phyloP scores from a whole-genome alignment of 169 alveolate genomes.

The Plasmodium berghei region DNA sequence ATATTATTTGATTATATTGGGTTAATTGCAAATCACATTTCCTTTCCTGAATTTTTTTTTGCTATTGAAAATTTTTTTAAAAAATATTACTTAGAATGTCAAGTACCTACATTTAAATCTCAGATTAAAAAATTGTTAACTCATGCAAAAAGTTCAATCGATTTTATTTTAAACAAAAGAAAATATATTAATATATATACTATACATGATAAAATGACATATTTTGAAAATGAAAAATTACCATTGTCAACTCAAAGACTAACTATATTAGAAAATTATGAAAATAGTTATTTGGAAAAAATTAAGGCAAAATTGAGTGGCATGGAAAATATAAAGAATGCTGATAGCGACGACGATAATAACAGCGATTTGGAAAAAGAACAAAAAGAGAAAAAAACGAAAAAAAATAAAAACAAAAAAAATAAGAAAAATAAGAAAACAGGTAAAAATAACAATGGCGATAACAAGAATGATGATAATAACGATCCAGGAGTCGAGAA shows the following conservation, averaged over 20 bases:
- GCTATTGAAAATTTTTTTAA: constrained; percentile 45
- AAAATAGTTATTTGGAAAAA: constrained; percentile 19
- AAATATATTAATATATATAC: constrained; percentile 42
- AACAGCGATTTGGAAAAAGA: neutral
- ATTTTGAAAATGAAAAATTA: constrained; percentile 44
- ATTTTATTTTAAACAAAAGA: constrained; percentile 47
- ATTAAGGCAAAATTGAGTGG: constrained; percentile 44
- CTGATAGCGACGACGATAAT: neutral
- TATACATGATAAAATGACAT: constrained; percentile 23
- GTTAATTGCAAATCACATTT: constrained; percentile 53
- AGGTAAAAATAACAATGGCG: neutral
- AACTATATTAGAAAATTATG: constrained; percentile 38
- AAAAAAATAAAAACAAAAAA: neutral
- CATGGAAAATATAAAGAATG: constrained; percentile 27
- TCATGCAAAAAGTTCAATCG: constrained; percentile 60
- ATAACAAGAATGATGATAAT: neutral
- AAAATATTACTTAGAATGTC: constrained; percentile 42
- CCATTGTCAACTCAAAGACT: constrained; percentile 30
- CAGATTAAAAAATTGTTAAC: constrained; percentile 20
- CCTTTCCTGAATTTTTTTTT: constrained; percentile 72
- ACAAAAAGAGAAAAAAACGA: neutral
- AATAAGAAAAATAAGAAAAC: neutral
- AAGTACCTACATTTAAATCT: constrained; percentile 23
- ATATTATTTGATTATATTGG: constrained; percentile 64
- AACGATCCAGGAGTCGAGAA: neutral